Evolutionary conservation across 192 early-diverging fungal genomes (phyloP).

Genomic region (Mortierella antarctica): DNA sequence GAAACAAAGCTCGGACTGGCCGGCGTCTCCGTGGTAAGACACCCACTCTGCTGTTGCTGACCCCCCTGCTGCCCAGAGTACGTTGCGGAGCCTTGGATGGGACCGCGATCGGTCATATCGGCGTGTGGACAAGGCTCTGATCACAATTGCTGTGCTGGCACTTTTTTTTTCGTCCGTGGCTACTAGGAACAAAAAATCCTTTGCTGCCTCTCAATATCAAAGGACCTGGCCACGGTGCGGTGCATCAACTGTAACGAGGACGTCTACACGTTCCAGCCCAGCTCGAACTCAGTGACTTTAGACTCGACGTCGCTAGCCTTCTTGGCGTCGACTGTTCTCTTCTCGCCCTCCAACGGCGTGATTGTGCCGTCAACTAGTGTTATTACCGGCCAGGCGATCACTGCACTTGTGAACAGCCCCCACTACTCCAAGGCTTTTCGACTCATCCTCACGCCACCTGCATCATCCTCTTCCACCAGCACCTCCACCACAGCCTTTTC

Average conservation of each 20-base stretch:
- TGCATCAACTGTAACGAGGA: slow-evolving; percentile 43
- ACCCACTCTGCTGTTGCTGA: not conserved
- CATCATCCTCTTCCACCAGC: not conserved
- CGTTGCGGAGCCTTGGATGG: not conserved
- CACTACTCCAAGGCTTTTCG: slow-evolving; percentile 44
- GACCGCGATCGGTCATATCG: not conserved
- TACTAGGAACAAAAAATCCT: slow-evolving; percentile 52
- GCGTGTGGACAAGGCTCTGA: not conserved
- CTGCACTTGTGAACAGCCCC: slow-evolving; percentile 9
- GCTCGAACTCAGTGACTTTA: slow-evolving; percentile 26
- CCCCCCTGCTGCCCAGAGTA: not conserved
- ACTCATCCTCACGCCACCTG: slow-evolving; percentile 17
- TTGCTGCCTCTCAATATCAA: slow-evolving; percentile 43
- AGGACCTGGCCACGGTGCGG: slow-evolving; percentile 22
- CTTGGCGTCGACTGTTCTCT: slow-evolving; percentile 24
- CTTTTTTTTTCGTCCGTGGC: not conserved
- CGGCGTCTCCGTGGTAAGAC: slow-evolving; percentile 46
- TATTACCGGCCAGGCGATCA: slow-evolving; percentile 20
- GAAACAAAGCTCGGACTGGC: slow-evolving; percentile 41
- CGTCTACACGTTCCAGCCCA: slow-evolving; percentile 38
- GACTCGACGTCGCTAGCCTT: slow-evolving; percentile 34
- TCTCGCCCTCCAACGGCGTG: slow-evolving; percentile 35
- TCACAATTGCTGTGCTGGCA: not conserved
- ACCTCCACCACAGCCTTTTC: not conserved
- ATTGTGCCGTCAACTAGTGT: slow-evolving; percentile 20